phyloP scores from a whole-genome alignment of 2,329 filamentous ascomycete genomes.

The Aspergillus ustus region DNA sequence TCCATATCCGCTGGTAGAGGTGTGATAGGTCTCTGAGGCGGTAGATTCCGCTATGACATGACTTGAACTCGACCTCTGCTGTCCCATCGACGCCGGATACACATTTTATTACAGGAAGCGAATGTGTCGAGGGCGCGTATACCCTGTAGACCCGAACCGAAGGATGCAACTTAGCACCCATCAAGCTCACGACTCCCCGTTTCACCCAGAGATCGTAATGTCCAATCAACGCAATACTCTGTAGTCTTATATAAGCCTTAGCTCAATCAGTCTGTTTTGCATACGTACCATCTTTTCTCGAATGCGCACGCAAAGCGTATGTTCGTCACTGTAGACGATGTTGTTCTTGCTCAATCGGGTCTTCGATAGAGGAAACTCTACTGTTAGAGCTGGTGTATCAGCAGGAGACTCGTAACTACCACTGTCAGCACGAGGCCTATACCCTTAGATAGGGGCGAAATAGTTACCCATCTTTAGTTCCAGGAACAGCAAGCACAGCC shows the following conservation, averaged over 20 bases:
- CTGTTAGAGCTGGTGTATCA: slow-evolving; percentile 33
- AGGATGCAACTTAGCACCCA: slow-evolving; percentile 61
- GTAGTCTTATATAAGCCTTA: slow-evolving; percentile 24
- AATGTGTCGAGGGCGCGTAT: slow-evolving; percentile 61
- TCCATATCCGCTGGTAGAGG: slow-evolving; percentile 60
- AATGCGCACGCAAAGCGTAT: slow-evolving; percentile 45
- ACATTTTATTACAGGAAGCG: slow-evolving; percentile 58
- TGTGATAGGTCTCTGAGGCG: slow-evolving; percentile 55
- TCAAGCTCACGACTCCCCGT: slow-evolving; percentile 59
- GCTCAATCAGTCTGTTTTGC: neutral
- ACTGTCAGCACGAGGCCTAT: slow-evolving; percentile 21
- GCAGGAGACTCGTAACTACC: slow-evolving; percentile 38
- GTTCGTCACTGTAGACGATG: slow-evolving; percentile 44
- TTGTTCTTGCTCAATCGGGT: slow-evolving; percentile 41
- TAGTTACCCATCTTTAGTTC: slow-evolving; percentile 33
- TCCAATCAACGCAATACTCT: slow-evolving; percentile 54
- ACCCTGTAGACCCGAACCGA: slow-evolving; percentile 51
- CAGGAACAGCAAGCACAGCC: slow-evolving; percentile 29
- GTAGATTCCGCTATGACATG: slow-evolving; percentile 50
- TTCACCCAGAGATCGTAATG: slow-evolving; percentile 63
- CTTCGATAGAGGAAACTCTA: slow-evolving; percentile 48
- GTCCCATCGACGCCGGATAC: slow-evolving; percentile 46
- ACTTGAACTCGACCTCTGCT: slow-evolving; percentile 55
- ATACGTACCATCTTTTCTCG: slow-evolving; percentile 43
- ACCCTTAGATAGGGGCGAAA: neutral